A percentile compares a stretch with the other conserved stretches of the same genome.
phyloP scores from a whole-genome alignment of 116 monocot genomes.

The Phalaenopsis hybrid region DNA sequence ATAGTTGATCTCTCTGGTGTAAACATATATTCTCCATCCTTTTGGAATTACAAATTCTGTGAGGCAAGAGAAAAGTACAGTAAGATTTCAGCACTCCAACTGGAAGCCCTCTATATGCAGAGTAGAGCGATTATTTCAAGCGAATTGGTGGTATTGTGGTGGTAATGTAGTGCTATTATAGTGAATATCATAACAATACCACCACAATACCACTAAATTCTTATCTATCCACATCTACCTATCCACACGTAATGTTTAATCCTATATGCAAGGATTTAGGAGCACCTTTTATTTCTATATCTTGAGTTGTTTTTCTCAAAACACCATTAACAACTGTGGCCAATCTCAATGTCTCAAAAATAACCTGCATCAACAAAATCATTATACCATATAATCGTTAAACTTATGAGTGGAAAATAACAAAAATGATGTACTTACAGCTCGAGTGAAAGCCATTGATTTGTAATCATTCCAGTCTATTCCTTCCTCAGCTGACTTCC shows the following conservation, averaged over 20 bases:
- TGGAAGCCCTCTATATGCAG: no score
- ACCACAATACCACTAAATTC: no score
- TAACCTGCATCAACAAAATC: constrained; percentile 39
- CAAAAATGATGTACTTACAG: constrained; percentile 33
- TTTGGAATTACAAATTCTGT: constrained; percentile 79
- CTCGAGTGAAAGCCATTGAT: constrained; percentile 85
- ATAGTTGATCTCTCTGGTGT: constrained; percentile 87
- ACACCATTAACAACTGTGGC: constrained; percentile 92
- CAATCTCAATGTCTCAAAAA: constrained; percentile 74
- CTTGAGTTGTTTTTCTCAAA: constrained; percentile 78
- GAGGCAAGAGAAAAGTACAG: neutral
- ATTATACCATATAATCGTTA: neutral
- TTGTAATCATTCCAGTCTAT: constrained; percentile 88
- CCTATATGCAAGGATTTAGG: neutral
- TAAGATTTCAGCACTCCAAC: neutral
- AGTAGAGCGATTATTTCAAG: no score
- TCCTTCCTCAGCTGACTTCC: constrained; percentile 44
- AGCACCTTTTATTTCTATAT: constrained; percentile 79
- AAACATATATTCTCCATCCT: constrained; percentile 89
- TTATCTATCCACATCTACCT: no score
- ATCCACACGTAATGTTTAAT: no score
- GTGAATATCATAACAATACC: no score
- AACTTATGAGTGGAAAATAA: neutral
- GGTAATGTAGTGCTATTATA: no score
- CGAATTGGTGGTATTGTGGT: no score